Conservation (phyloP, 2,329 filamentous ascomycete genomes). For the Penicillium sp. region DNA sequence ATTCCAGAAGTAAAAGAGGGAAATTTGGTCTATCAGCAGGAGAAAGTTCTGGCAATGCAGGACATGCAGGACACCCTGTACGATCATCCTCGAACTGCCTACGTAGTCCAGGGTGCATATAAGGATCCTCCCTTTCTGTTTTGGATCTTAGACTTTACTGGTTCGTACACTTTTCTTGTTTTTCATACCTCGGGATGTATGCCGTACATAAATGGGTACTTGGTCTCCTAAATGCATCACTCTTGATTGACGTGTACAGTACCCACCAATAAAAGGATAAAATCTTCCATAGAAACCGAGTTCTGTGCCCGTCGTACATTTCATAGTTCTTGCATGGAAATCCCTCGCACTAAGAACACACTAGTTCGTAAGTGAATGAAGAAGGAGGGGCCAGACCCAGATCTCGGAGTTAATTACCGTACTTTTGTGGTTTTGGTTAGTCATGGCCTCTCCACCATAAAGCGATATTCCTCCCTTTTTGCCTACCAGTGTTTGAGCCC, state of each 20-base stretch:
- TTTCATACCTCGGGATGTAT: not conserved
- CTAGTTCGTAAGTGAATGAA: not conserved
- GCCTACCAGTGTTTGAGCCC: no score
- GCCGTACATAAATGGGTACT: not conserved
- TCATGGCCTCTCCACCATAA: conserved; percentile 2
- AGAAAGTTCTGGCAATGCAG: conserved; percentile 5
- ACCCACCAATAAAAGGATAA: not conserved
- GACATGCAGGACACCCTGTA: conserved; percentile 3
- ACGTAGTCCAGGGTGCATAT: not conserved
- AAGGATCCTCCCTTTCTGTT: not conserved
- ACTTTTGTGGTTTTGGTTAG: conserved; percentile 8
- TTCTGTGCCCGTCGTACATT: not conserved
- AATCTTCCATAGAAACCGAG: not conserved
- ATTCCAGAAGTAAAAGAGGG: not conserved
- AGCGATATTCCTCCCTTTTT: not conserved
- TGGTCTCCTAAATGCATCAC: not conserved
- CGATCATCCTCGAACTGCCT: not conserved
- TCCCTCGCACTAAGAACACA: not conserved
- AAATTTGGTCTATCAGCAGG: not conserved
- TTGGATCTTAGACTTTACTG: not conserved
- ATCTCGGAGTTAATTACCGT: not conserved
- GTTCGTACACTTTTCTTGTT: not conserved
- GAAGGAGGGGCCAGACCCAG: conserved; percentile 4
- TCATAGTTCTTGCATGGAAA: not conserved
- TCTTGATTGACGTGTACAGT: not conserved